A percentile compares a stretch with the other conserved stretches of the same genome.
phyloP scores from a whole-genome alignment of 2,329 filamentous ascomycete species.

The Diaporthe batatas region DNA sequence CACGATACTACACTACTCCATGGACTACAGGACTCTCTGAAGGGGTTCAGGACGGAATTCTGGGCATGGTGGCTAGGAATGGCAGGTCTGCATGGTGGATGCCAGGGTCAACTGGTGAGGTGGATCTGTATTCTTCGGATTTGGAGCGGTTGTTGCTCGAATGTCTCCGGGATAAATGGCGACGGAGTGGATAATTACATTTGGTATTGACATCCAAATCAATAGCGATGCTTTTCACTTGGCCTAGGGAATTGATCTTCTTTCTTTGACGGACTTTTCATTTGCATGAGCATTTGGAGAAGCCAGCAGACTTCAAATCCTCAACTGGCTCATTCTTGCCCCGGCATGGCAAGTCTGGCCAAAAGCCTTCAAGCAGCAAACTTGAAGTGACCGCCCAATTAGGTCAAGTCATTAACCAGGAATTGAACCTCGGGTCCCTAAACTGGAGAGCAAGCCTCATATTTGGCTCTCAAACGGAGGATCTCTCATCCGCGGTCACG shows the following conservation, averaged over 20 bases:
- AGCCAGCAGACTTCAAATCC: no score
- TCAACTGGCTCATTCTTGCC: background rate
- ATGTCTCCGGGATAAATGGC: rapidly evolving
- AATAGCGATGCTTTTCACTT: slow-evolving; percentile 13
- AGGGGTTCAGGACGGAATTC: no score
- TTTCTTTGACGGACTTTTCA: background rate
- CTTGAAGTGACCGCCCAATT: background rate
- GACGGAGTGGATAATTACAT: background rate
- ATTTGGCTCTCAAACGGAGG: background rate
- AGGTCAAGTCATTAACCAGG: background rate
- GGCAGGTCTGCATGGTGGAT: no score
- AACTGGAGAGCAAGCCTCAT: background rate
- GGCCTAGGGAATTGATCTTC: no score
- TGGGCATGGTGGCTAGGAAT: background rate
- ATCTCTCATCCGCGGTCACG: background rate
- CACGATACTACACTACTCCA: background rate
- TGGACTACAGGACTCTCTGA: background rate
- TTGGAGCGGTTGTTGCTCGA: background rate
- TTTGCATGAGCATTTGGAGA: background rate
- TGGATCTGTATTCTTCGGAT: background rate
- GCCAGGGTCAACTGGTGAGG: no score
- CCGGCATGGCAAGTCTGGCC: background rate
- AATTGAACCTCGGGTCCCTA: background rate
- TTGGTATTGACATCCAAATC: background rate
- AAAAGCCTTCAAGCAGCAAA: background rate